Base-by-base conservation (phyloP, 2,329 filamentous ascomycete species). In the Lachnellula arida region DNA sequence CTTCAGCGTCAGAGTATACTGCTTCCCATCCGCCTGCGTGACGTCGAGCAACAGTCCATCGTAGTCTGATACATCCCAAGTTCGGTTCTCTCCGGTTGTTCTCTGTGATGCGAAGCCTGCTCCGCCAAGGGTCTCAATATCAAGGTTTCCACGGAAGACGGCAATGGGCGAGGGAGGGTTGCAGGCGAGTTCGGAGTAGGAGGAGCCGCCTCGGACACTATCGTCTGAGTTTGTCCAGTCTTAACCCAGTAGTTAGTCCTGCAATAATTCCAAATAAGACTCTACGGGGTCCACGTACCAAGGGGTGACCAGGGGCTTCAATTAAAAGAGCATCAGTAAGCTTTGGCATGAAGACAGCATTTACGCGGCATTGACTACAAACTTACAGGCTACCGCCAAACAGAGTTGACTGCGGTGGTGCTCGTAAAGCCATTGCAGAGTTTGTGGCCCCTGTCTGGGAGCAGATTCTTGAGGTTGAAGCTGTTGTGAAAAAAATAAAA, bases 91-190 rank as follows among this genome's bases (percentile, higher is more conserved):
- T 40, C 71, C 72, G 3, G 76, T 78, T 4, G 86, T 91, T 47
- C 86, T 81, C 69, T 93, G 90, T 4, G 86, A 89, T 9, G 89
- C 89, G 68, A 95, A 94, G 5, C 90, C 90, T 0, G 90, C 89
- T 32, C 88, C 89, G 25, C 89, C 89, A 0, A 94, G 81, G 0
- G 88, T 84, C 52, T 78, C 79, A 60, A 86, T 90, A 72, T 94
- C 89, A 19, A 94, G 78, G 23, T 76, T 76, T 2, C 90, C 89
- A 60, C 81, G 73, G 73, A 92, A 68, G 72, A 78, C 54, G 71
- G 86, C 83, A 71, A 65, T 57, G 5, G 59, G 59, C 59, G 50
- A 67, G 44, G 63, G 61, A 11, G 60, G 54, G 19, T 67, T 57
- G 48, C 72, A 71, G 43, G 69, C 70, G n/a, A 83, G 69, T 58